phyloP scores from a whole-genome alignment of 2,329 filamentous ascomycete genomes.

The Aspergillus niger region DNA sequence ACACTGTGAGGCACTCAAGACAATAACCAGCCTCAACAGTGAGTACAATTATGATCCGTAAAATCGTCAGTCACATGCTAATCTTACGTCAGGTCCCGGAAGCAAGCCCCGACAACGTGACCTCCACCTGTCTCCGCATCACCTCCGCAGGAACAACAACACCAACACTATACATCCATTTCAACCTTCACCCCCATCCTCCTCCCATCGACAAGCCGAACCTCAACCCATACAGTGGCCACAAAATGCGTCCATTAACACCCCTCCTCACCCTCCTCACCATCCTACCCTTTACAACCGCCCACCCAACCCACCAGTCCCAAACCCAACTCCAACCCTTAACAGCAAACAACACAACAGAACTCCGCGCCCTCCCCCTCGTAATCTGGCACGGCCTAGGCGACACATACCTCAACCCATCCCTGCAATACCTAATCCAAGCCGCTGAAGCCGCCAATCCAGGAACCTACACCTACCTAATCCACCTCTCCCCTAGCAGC shows the following conservation, averaged over 20 bases:
- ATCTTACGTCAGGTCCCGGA: background rate
- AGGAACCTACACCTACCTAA: slow-evolving; percentile 79
- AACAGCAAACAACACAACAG: slow-evolving; percentile 22
- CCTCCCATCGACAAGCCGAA: background rate
- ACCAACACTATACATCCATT: too few relatives aligned
- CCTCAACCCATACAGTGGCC: background rate
- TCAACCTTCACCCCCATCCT: background rate
- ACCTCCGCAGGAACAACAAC: background rate
- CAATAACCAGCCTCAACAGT: background rate
- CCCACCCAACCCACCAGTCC: slow-evolving; percentile 13
- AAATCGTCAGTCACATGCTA: slow-evolving; percentile 16
- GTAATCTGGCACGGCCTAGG: slow-evolving; percentile 92
- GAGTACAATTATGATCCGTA: background rate
- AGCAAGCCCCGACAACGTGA: slow-evolving; percentile 8
- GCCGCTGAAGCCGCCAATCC: slow-evolving; percentile 74
- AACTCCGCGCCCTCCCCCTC: slow-evolving; percentile 68
- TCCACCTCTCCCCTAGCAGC: slow-evolving; percentile 69
- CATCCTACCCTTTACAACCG: slow-evolving; percentile 22
- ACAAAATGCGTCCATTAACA: slow-evolving; percentile 3
- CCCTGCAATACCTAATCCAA: slow-evolving; percentile 69
- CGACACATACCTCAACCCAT: slow-evolving; percentile 69
- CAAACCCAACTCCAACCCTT: background rate
- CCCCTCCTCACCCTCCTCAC: slow-evolving; percentile 6
- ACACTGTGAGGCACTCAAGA: background rate
- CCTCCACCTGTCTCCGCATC: background rate